Percentiles rank a stretch among this genome's conserved stretches.
Evolutionary conservation across 164 flowering plant species (phyloP).

Genomic region (Chimonanthus salicifolius): DNA sequence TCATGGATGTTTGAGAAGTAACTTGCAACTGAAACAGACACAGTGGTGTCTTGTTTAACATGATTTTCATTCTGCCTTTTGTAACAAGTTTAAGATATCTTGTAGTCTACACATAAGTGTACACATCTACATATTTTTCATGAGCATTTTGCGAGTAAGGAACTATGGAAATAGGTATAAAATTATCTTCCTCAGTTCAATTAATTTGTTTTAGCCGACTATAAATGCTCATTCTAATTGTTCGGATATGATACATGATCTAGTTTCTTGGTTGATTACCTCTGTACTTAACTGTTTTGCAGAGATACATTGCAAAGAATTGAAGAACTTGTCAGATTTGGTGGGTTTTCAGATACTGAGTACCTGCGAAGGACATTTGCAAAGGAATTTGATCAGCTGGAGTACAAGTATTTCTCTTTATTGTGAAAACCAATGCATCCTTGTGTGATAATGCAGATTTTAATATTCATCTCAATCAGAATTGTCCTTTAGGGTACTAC

Average conservation of each 20-base stretch:
- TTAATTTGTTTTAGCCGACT: background rate
- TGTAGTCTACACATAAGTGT: too few relatives aligned
- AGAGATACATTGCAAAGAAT: conserved; percentile 71
- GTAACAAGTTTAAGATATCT: too few relatives aligned
- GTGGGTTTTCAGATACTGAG: conserved; percentile 77
- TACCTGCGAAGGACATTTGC: conserved; percentile 65
- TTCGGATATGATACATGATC: background rate
- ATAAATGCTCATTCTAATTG: background rate
- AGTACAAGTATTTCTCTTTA: conserved; percentile 43
- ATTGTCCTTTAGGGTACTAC: too few relatives aligned
- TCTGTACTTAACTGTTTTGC: conserved; percentile 1
- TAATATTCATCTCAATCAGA: background rate
- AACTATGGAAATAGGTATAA: background rate
- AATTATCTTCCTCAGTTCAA: background rate
- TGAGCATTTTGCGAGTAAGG: background rate
- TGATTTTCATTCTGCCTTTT: too few relatives aligned
- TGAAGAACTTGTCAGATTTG: conserved; percentile 65
- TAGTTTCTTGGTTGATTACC: background rate
- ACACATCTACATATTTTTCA: too few relatives aligned
- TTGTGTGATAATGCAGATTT: too few relatives aligned
- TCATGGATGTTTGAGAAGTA: too few relatives aligned
- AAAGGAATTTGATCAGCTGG: conserved; percentile 76
- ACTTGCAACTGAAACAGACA: too few relatives aligned
- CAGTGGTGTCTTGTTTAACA: too few relatives aligned
- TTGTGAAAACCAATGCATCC: background rate